Evolutionary conservation across 148 eudicot genomes (phyloP).

Genomic region (Rhododendron ovatum): DNA sequence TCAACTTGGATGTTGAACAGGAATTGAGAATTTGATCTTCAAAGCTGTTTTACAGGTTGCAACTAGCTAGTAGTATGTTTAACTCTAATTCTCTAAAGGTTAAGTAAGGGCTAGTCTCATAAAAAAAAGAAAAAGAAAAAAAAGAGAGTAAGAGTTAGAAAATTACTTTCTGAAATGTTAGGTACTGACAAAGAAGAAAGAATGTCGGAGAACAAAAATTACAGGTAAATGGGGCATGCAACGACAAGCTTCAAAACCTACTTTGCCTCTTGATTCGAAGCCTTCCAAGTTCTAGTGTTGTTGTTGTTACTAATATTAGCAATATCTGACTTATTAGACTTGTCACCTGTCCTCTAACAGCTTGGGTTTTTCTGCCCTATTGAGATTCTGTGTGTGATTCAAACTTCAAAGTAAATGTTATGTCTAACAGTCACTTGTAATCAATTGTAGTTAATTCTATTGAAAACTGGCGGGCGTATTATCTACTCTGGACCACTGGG

Average conservation of each 20-base stretch:
- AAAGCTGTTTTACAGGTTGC: not conserved
- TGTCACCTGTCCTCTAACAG: not conserved
- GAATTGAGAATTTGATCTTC: not conserved
- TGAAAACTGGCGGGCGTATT: constrained; percentile 67
- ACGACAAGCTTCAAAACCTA: not conserved
- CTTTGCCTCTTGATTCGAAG: not conserved
- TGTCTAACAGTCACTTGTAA: not conserved
- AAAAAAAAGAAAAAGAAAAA: too few relatives aligned
- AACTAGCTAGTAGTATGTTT: not conserved
- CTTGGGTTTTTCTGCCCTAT: not conserved
- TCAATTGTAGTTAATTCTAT: constrained; percentile 55
- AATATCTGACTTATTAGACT: constrained; percentile 1
- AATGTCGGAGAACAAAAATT: too few relatives aligned
- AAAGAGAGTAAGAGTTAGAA: not conserved
- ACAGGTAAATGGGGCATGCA: not conserved
- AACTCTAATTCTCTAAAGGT: not conserved
- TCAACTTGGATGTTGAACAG: not conserved
- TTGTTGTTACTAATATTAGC: not conserved
- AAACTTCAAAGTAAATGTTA: not conserved
- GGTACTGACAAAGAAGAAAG: not conserved
- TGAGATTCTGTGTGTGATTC: not conserved
- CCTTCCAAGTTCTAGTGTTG: not conserved
- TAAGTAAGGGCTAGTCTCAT: not conserved
- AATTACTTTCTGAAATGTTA: too few relatives aligned
- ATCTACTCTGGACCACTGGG: constrained; percentile 82